Percentiles rank a stretch among this genome's conserved stretches.
Conservation (phyloP, 345 rosid genomes). For the Tarenaya hassleriana region DNA sequence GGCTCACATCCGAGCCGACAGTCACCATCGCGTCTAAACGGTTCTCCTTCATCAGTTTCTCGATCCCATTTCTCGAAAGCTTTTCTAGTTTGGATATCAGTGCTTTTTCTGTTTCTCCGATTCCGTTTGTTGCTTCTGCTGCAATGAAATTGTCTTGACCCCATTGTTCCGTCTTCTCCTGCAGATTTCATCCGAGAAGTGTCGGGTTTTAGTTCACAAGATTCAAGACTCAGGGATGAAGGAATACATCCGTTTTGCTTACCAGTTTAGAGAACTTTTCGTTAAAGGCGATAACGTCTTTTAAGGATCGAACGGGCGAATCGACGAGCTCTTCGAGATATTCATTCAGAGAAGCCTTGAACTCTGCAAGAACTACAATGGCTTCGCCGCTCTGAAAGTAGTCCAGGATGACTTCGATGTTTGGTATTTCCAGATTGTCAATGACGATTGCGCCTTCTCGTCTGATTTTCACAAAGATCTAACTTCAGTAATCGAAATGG, state of each 20-base stretch:
- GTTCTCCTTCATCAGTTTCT: conserved; percentile 43
- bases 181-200: conserved; percentile 6
- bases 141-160: conserved; percentile 40
- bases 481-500: too few relatives aligned
- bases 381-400: conserved; percentile 32
- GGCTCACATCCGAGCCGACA: conserved; percentile 6
- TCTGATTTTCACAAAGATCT: conserved; percentile 25
- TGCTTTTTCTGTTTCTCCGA: conserved; percentile 23
- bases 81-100: conserved; percentile 27
- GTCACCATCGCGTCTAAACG: conserved; percentile 54
- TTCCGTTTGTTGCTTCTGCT: conserved; percentile 39
- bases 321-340: conserved; percentile 38
- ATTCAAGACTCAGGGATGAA: neutral
- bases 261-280: conserved; percentile 37
- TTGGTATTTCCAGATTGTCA: conserved; percentile 38
- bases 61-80: conserved; percentile 40
- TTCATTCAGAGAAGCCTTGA: conserved; percentile 42
- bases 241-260: neutral
- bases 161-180: conserved; percentile 48
- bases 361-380: conserved; percentile 39
- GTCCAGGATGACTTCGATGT: conserved; percentile 25
- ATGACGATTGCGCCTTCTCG: conserved; percentile 44
- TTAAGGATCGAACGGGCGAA: conserved; percentile 54
- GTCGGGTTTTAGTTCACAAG: neutral
- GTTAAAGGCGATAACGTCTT: conserved; percentile 54